Evolutionary conservation across 1,284 basidiomycete genomes (phyloP), one percentile per base, ranked within the genome.

Genomic region (Melanopsichium pennsylvanicum): DNA sequence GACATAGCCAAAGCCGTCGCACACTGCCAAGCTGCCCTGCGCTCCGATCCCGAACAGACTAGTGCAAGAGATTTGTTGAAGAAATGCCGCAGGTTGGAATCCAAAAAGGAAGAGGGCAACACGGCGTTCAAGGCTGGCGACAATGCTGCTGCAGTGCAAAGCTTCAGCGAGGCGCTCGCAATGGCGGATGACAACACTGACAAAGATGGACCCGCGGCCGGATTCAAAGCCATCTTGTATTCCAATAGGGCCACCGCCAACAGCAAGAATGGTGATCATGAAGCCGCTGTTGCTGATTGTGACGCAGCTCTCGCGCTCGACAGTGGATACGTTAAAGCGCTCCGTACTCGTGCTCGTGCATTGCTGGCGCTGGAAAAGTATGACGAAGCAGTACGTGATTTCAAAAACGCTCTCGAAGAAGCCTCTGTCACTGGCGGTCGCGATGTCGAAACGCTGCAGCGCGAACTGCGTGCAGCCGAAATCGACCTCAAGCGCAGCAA

Each of bases 41-140:
- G 89, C 19, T 84, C 88, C 37, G 92, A 94, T 78, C 92, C 92
- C 0, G 90, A 89, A 27, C 86, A 90, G 72, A 86, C 86, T 42
- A 84, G 84, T 8, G 91, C 91, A 0, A 86, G 88, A 72, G 86
- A 85, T 55, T 82, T 93, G 45, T 85, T 92, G 47, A 89, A 88
- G 77, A 87, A 90, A 15, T 85, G 90, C 19, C 89, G 89, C 74
- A 88, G 89, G 39, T 86, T 94, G 12, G 91, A 94, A 68, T 83
- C 87, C 45, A 81, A 90, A 40, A 94, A 94, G 77, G 91, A 93
- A 61, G 90, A 91, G 66, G 92, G 92, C 0, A 94, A 94, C 73
- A 76, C 81, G 0, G 85, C 86, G 1, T 94, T 94, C 84, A 93
- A 93, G 81, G 57, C 79, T 0, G 85, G 85, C 2, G 84, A 84